A percentile compares a stretch with the other conserved stretches of the same genome.
Conservation (phyloP, 192 early-diverging fungal genomes). For the Dispira simplex region DNA sequence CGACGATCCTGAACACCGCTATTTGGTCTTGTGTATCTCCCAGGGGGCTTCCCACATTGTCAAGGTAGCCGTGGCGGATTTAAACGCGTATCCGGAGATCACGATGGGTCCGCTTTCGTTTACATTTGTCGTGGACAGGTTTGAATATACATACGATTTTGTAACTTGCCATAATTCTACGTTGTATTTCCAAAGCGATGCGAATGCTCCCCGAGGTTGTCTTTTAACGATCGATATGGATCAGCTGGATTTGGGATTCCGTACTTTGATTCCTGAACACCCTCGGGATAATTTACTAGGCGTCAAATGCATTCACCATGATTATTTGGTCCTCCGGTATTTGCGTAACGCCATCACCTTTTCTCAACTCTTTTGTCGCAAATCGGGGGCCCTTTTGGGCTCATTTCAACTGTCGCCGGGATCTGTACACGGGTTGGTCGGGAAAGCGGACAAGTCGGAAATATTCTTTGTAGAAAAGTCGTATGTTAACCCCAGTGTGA, state of each 20-base stretch:
- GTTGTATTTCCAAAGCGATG: slow-evolving; percentile 45
- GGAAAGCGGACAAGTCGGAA: slow-evolving; percentile 25
- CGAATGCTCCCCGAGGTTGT: slow-evolving; percentile 38
- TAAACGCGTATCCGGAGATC: slow-evolving; percentile 15
- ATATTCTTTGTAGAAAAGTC: slow-evolving; percentile 39
- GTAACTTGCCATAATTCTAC: slow-evolving; percentile 37
- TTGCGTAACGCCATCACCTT: slow-evolving; percentile 44
- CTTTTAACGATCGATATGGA: slow-evolving; percentile 44
- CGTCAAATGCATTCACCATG: slow-evolving; percentile 25
- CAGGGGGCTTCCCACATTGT: slow-evolving; percentile 29
- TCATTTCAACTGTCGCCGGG: slow-evolving; percentile 34
- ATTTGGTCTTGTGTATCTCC: slow-evolving; percentile 30
- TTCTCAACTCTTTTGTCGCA: slow-evolving; percentile 27
- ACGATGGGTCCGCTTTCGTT: slow-evolving; percentile 17
- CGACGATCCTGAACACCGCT: slow-evolving; percentile 34
- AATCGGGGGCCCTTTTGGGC: slow-evolving; percentile 21
- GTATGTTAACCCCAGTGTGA: slow-evolving; percentile 39
- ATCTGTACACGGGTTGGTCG: slow-evolving; percentile 20
- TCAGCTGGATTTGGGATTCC: slow-evolving; percentile 36
- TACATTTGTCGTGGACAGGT: slow-evolving; percentile 33
- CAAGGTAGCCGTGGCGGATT: slow-evolving; percentile 25
- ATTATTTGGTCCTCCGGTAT: slow-evolving; percentile 41
- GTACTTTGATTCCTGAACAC: slow-evolving; percentile 38
- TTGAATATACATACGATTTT: slow-evolving; percentile 28
- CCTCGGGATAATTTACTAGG: slow-evolving; percentile 27